Conservation (phyloP, 2,329 filamentous ascomycete genomes). For the Grosmannia serpens region DNA sequence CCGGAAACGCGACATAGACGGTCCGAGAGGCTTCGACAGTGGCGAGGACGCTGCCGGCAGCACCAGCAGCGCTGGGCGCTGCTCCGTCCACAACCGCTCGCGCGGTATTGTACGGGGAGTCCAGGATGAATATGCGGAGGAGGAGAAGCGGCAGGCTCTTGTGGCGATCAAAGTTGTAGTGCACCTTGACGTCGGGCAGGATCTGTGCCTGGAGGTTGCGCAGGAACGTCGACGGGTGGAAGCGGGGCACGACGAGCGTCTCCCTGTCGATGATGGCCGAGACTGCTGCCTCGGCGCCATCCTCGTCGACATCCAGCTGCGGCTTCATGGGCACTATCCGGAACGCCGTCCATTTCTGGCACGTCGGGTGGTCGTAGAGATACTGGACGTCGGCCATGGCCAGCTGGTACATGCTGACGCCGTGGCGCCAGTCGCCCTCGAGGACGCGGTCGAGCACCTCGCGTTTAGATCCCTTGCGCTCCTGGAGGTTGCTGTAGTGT, state of each 20-base stretch:
- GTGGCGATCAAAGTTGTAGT: constrained; percentile 70
- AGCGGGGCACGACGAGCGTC: constrained; percentile 49
- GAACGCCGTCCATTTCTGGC: constrained; percentile 53
- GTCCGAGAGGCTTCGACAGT: constrained; percentile 56
- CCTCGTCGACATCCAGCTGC: constrained; percentile 11
- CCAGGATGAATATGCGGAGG: constrained; percentile 67
- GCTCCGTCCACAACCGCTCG: constrained; percentile 29
- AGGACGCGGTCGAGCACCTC: constrained; percentile 53
- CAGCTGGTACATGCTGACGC: constrained; percentile 53
- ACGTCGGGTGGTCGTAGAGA: constrained; percentile 52
- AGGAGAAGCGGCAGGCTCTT: constrained; percentile 57
- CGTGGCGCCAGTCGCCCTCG: constrained; percentile 58
- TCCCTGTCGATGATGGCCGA: constrained; percentile 30
- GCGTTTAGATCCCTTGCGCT: constrained; percentile 47
- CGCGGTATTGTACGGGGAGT: constrained; percentile 65
- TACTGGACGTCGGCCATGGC: constrained; percentile 59
- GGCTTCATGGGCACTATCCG: constrained; percentile 42
- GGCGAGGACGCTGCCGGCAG: constrained; percentile 13
- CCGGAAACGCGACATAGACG: constrained; percentile 72
- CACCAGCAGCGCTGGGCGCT: not conserved
- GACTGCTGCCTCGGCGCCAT: constrained; percentile 13
- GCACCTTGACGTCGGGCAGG: constrained; percentile 68
- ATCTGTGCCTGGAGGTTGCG: constrained; percentile 63
- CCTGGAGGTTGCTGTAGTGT: constrained; percentile 49
- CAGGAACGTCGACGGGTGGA: constrained; percentile 72